Conservation (phyloP, 2,329 filamentous ascomycete species). For the Acrodontium crateriforme region DNA sequence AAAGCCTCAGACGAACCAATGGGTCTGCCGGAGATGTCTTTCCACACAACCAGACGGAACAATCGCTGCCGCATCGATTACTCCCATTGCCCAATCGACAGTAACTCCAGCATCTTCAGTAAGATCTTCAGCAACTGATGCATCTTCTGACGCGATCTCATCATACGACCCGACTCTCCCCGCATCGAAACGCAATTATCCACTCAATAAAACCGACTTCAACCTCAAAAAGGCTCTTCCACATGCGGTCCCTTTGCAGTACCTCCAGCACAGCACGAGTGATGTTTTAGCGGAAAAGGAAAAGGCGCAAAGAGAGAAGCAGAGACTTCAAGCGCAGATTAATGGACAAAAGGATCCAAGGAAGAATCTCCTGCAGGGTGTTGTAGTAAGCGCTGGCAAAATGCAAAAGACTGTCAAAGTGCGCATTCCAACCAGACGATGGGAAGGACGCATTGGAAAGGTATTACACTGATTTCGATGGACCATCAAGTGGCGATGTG, state of each 20-base stretch:
- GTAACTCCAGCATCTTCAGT: no score
- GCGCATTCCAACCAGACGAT: conserved; percentile 54
- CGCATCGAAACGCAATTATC: conserved; percentile 7
- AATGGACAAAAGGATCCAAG: no score
- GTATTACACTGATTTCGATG: conserved; percentile 27
- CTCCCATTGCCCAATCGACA: conserved; percentile 4
- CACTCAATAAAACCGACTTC: conserved; percentile 9
- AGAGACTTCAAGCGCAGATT: background rate
- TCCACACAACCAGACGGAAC: conserved; percentile 17
- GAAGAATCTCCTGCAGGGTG: conserved; percentile 32
- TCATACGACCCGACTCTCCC: conserved; percentile 12
- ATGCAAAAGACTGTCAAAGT: conserved; percentile 74
- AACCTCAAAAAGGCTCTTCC: conserved; percentile 12
- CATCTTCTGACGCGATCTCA: no score
- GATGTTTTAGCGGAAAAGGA: conserved; percentile 13
- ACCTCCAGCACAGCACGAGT: conserved; percentile 12
- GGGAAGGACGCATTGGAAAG: conserved; percentile 61
- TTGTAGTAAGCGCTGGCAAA: conserved; percentile 63
- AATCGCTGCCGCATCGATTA: conserved; percentile 3
- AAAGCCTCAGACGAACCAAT: conserved; percentile 10
- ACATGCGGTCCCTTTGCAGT: conserved; percentile 10
- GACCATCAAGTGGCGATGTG: no score
- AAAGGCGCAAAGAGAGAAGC: conserved; percentile 10
- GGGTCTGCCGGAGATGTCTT: conserved; percentile 19
- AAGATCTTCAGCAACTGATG: no score